Evolutionary conservation across 1,139 yeast species (phyloP).

Genomic region (Eremothecium sinecaudum): DNA sequence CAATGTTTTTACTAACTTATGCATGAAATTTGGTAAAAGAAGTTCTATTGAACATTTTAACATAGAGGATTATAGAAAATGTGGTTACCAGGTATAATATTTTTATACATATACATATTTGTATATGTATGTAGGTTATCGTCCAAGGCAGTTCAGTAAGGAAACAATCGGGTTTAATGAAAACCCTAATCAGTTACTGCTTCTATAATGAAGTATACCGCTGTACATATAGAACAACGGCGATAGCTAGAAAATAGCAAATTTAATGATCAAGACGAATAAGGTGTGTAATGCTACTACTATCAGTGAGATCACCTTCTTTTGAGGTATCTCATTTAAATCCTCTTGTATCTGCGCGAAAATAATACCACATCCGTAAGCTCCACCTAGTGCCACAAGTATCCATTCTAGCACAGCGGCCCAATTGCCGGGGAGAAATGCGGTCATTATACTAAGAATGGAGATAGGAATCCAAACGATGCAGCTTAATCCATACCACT

Average conservation of each 20-base stretch:
- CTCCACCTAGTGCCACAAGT: slow-evolving; percentile 11
- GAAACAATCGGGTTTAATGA: too few species aligned
- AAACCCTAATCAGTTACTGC: too few species aligned
- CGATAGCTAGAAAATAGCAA: too few species aligned
- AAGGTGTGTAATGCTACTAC: slow-evolving; percentile 14
- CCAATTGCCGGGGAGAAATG: slow-evolving; percentile 8
- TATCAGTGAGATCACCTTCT: slow-evolving; percentile 8
- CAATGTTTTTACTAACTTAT: slow-evolving; percentile 19
- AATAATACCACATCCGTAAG: slow-evolving; percentile 11
- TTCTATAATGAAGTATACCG: too few species aligned
- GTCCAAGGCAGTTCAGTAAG: background rate
- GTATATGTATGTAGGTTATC: slow-evolving; percentile 1
- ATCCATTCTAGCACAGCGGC: slow-evolving; percentile 9
- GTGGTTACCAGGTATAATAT: slow-evolving; percentile 17
- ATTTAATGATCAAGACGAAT: slow-evolving; percentile 16
- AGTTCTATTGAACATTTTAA: slow-evolving; percentile 20
- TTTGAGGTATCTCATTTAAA: slow-evolving; percentile 5
- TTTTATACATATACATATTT: slow-evolving; percentile 2
- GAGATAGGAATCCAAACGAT: slow-evolving; percentile 24
- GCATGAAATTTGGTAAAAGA: slow-evolving; percentile 13
- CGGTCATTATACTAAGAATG: slow-evolving; percentile 10
- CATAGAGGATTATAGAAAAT: slow-evolving; percentile 19
- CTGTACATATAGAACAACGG: too few species aligned
- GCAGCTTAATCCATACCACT: slow-evolving; percentile 25
- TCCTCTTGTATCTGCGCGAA: slow-evolving; percentile 7